A percentile compares a stretch with the other conserved stretches of the same genome.
Conservation (phyloP, 2,329 filamentous ascomycete species). For the Corinectria fuckeliana region DNA sequence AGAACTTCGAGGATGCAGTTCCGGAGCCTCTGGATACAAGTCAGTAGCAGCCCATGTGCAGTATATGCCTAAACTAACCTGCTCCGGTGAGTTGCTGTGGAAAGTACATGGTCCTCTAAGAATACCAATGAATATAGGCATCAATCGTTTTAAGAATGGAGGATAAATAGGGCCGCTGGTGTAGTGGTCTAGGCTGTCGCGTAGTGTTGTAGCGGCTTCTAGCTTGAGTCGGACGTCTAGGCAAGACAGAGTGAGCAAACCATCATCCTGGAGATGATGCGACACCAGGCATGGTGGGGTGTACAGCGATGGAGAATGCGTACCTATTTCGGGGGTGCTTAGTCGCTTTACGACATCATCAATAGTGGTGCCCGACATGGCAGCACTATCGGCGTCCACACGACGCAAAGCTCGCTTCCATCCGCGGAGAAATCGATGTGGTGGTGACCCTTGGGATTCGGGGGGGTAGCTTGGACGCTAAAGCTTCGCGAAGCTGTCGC, state of each 20-base stretch:
- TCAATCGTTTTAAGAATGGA: constrained; percentile 82
- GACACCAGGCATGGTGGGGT: constrained; percentile 26
- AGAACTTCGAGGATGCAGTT: constrained; percentile 95
- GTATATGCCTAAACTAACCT: constrained; percentile 60
- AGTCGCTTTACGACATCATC: constrained; percentile 70
- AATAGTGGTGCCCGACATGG: constrained; percentile 66
- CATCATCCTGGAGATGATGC: constrained; percentile 18
- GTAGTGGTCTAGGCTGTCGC: constrained; percentile 91
- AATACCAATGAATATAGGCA: constrained; percentile 88
- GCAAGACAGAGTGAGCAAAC: constrained; percentile 13
- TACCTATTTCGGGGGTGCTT: constrained; percentile 62
- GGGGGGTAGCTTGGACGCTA: constrained; percentile 26
- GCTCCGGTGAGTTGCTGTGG: constrained; percentile 86
- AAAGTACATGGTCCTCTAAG: constrained; percentile 88
- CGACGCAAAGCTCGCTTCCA: constrained; percentile 45
- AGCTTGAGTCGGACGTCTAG: constrained; percentile 82
- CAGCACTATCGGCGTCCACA: constrained; percentile 54
- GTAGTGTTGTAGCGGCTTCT: constrained; percentile 82
- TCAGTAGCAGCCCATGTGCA: constrained; percentile 23
- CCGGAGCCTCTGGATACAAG: constrained; percentile 72
- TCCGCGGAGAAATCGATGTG: constrained; percentile 38
- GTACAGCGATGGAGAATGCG: constrained; percentile 22
- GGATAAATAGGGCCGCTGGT: constrained; percentile 78
- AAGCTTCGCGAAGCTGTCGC: constrained; percentile 35
- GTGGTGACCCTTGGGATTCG: constrained; percentile 26